These are phyloP conservation scores for Cyberlindnera mycetangii DNA, from an alignment of 805 yeast genomes.

Conservation along the genomic window DNA sequence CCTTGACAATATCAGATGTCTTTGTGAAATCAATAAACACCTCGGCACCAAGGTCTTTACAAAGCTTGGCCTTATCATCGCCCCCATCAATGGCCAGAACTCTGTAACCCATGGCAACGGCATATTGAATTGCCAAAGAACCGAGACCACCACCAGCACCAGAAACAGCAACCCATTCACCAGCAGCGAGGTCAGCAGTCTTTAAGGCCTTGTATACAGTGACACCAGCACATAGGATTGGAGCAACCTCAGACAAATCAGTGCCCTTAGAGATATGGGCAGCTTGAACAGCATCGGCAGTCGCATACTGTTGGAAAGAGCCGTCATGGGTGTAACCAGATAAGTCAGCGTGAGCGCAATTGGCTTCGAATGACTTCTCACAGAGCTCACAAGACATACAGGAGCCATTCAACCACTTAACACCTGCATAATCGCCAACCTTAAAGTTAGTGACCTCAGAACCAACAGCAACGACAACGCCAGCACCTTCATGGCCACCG, in stretches of 20 bases:
- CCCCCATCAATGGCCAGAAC: slow-evolving; percentile 76
- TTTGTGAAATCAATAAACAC: slow-evolving; percentile 53
- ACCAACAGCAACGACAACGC: slow-evolving; percentile 63
- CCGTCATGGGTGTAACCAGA: slow-evolving; percentile 63
- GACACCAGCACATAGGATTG: slow-evolving; percentile 47
- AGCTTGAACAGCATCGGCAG: slow-evolving; percentile 63
- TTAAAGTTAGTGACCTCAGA: slow-evolving; percentile 55
- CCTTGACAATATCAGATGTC: slow-evolving; percentile 47
- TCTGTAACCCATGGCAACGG: slow-evolving; percentile 69
- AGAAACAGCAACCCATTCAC: slow-evolving; percentile 71
- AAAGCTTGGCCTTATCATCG: slow-evolving; percentile 57
- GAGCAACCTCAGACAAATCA: slow-evolving; percentile 54
- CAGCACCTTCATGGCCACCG: slow-evolving; percentile 75
- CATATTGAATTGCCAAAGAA: slow-evolving; percentile 71
- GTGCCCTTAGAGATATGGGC: slow-evolving; percentile 55
- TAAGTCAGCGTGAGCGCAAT: slow-evolving; percentile 66
- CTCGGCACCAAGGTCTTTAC: slow-evolving; percentile 61
- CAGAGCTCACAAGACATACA: slow-evolving; percentile 65
- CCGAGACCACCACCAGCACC: slow-evolving; percentile 86
- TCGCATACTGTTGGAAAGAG: slow-evolving; percentile 56
- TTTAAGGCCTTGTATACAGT: slow-evolving; percentile 65
- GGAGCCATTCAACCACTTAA: slow-evolving; percentile 68
- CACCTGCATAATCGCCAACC: slow-evolving; percentile 64
- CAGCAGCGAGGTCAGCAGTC: slow-evolving; percentile 53
- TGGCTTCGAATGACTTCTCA: slow-evolving; percentile 54